These are phyloP conservation scores for Cicer judaicum DNA, from an alignment of 306 rosid genomes.

Conservation along the genomic window DNA sequence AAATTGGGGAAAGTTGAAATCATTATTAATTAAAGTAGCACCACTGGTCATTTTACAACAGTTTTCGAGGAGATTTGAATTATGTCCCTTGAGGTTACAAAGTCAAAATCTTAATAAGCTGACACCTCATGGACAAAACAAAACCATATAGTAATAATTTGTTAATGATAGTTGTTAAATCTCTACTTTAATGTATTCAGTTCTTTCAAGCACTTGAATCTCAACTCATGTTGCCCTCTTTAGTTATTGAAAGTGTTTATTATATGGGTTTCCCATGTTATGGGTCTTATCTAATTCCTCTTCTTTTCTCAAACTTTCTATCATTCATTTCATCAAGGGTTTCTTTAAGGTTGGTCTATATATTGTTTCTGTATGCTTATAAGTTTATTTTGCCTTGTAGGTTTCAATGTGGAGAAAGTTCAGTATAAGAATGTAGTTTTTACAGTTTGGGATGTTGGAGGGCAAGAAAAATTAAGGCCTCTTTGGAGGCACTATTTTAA, in stretches of 20 bases:
- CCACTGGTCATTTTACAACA: no score
- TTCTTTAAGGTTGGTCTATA: conserved; percentile 6
- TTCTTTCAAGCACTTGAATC: background rate
- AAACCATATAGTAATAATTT: no score
- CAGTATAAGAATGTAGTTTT: conserved; percentile 96
- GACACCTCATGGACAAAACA: no score
- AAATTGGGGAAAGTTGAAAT: no score
- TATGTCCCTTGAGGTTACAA: no score
- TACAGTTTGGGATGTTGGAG: conserved; percentile 99
- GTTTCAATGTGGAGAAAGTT: conserved; percentile 97
- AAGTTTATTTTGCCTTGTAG: conserved; percentile 50
- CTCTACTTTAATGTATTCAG: background rate
- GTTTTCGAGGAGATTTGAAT: no score
- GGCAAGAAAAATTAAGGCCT: conserved; percentile 95
- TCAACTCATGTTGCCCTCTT: no score
- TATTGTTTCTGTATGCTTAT: conserved; percentile 30
- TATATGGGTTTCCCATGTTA: no score
- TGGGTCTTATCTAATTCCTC: no score
- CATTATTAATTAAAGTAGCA: no score
- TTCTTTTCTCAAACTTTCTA: background rate
- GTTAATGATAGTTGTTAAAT: background rate
- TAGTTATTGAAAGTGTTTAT: no score
- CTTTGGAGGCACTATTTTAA: conserved; percentile 98
- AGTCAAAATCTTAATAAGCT: no score
- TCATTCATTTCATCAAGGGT: conserved; percentile 1